Evolutionary conservation across 345 rosid species (phyloP).

Genomic region (Rhodamnia rubescens): DNA sequence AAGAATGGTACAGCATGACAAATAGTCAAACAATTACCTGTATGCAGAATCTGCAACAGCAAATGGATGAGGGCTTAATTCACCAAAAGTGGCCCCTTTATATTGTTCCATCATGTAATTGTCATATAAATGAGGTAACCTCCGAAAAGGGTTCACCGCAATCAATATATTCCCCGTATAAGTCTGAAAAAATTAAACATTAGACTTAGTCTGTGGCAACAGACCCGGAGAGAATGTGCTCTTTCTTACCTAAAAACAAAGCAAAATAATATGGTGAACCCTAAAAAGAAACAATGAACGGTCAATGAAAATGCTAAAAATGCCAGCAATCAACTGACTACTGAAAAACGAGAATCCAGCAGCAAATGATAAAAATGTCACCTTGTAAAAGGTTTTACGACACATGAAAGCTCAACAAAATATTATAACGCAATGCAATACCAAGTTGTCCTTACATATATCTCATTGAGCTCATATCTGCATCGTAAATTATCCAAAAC

Average conservation of each 20-base stretch:
- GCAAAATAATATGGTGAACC: background rate
- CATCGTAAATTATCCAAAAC: constrained; percentile 67
- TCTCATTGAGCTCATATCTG: constrained; percentile 73
- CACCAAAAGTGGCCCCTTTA: constrained; percentile 80
- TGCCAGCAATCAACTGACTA: background rate
- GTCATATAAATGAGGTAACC: constrained; percentile 78
- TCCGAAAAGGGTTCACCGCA: constrained; percentile 90
- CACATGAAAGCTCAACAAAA: background rate
- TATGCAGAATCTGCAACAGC: constrained; percentile 96
- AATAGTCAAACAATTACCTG: constrained; percentile 38
- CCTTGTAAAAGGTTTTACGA: background rate
- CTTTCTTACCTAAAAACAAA: background rate
- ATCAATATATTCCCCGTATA: constrained; percentile 96
- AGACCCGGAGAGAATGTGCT: background rate
- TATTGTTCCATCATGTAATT: constrained; percentile 76
- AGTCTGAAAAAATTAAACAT: constrained; percentile 42
- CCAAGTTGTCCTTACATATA: constrained; percentile 57
- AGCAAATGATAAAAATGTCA: background rate
- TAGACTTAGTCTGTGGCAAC: background rate
- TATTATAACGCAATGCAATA: background rate
- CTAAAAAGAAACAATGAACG: background rate
- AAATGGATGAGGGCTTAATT: constrained; percentile 88
- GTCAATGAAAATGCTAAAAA: background rate
- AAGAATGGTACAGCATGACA: background rate
- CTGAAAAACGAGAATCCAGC: background rate